Evolutionary conservation across 1,284 basidiomycete species (phyloP), one percentile per base, ranked within the genome.

Genomic region (Boletus sp.): DNA sequence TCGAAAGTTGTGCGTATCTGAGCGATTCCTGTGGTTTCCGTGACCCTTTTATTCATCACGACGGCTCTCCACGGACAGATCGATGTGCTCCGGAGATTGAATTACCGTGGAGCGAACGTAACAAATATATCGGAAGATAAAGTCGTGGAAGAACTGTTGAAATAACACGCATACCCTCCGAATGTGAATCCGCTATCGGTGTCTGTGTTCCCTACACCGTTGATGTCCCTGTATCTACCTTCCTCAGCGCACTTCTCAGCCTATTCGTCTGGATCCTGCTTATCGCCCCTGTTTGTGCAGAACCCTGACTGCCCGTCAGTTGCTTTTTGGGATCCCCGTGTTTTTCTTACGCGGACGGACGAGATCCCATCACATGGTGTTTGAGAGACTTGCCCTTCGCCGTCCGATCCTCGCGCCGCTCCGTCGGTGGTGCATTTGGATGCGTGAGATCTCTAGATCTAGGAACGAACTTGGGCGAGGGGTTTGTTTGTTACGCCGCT

Each of bases 21-120:
- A 37, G 20, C 7, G 10, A 38, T 13, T 25, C 14, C 9, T 22
- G 8, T n/a, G n/a, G 12, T 30, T 17, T 27, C 34, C 17, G 17
- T 22, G 26, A 14, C 3, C 25, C 27, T 14, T 4, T 5, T 6
- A 19, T 5, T 41, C 29, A 61, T 44, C 20, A 22, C 14, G 19
- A 12, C 17, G 23, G 8, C 25, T 29, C 19, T 36, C 23, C 33
- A 30, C 27, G 38, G 40, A n/a, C 56, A 91, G 90, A 91, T 94
- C 54, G 87, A 94, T 55, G 87, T 88, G 9, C 75, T 97, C 53
- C 83, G 88, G 58, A 78, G 86, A 57, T 67, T 96, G 66, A 97
- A 99, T 69, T 99, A 98, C 70, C 83, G 94, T 16, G 94, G 91
- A 12, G 71, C 74, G 22, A 85, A 87, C 58, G 75, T 77, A 35